These are phyloP conservation scores for Coniochaeta hoffmannii DNA, from an alignment of 2,329 filamentous ascomycete genomes.

Conservation along the genomic window DNA sequence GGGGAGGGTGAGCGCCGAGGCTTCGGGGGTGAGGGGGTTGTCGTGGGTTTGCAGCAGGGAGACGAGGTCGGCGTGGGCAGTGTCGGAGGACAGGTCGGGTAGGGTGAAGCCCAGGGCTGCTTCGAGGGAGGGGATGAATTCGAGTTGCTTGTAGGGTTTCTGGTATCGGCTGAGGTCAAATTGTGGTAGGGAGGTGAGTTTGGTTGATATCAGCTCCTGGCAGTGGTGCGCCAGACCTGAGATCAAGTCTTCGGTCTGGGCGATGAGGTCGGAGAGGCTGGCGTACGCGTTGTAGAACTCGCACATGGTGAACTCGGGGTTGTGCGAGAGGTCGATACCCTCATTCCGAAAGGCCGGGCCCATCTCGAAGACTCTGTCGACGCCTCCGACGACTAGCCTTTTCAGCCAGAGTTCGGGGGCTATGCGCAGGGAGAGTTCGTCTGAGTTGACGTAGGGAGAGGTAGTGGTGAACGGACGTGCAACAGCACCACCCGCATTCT, in stretches of 20 bases:
- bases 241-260: constrained; percentile 67
- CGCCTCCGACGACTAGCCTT: constrained; percentile 78
- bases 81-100: constrained; percentile 50
- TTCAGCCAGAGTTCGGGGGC: constrained; percentile 96
- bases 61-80: constrained; percentile 45
- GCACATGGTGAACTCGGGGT: constrained; percentile 95
- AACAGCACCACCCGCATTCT: constrained; percentile 76
- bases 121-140: constrained; percentile 79
- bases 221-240: constrained; percentile 48
- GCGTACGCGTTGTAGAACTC: constrained; percentile 92
- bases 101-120: constrained; percentile 55
- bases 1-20: constrained; percentile 44
- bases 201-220: constrained; percentile 33
- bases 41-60: constrained; percentile 25
- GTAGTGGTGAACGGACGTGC: constrained; percentile 80
- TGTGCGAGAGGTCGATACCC: constrained; percentile 83
- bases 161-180: constrained; percentile 37
- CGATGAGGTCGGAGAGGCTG: constrained; percentile 66
- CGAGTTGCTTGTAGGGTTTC: constrained; percentile 56
- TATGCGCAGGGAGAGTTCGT: constrained; percentile 70
- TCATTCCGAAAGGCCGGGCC: constrained; percentile 92
- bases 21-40: constrained; percentile 58
- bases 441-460: constrained; percentile 67
- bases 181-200: constrained; percentile 40
- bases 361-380: constrained; percentile 88